Conservation (phyloP, 1,139 yeast genomes). For the Trichomonascaceae sp. region DNA sequence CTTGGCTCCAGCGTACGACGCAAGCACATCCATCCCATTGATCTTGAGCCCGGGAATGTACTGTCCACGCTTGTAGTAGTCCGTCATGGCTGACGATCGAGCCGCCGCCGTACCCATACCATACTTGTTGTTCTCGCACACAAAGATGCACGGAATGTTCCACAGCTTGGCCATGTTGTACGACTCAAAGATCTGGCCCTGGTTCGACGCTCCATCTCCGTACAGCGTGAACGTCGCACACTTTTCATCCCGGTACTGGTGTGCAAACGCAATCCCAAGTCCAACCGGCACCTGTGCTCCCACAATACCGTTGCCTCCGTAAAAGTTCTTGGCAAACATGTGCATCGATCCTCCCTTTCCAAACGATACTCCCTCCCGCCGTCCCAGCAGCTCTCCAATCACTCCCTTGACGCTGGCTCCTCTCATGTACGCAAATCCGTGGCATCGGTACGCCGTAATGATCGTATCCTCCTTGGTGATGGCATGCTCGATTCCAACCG, state of each 20-base stretch:
- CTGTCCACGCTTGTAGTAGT: conserved; percentile 98
- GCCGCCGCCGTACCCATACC: conserved; percentile 99
- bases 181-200: conserved; percentile 96
- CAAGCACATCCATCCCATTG: conserved; percentile 96
- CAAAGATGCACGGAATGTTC: conserved; percentile 88
- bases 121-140: conserved; percentile 97
- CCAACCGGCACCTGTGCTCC: conserved; percentile 99
- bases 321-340: conserved; percentile 89
- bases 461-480: conserved; percentile 72
- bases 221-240: conserved; percentile 77
- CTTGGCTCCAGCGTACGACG: conserved; percentile 90
- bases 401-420: conserved; percentile 87
- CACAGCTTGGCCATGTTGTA: conserved; percentile 98
- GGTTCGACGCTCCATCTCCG: conserved; percentile 99
- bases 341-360: conserved; percentile 99
- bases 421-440: conserved; percentile 93
- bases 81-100: conserved; percentile 92
- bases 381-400: conserved; percentile 93
- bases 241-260: conserved; percentile 71
- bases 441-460: conserved; percentile 96
- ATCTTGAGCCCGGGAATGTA: conserved; percentile 97
- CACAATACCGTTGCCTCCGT: conserved; percentile 98
- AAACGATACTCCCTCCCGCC: conserved; percentile 83
- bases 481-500: conserved; percentile 96
- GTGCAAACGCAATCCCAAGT: conserved; percentile 94